These are phyloP conservation scores for Avena insularis DNA, from an alignment of 176 grass and related monocot genomes.

Conservation along the genomic window DNA sequence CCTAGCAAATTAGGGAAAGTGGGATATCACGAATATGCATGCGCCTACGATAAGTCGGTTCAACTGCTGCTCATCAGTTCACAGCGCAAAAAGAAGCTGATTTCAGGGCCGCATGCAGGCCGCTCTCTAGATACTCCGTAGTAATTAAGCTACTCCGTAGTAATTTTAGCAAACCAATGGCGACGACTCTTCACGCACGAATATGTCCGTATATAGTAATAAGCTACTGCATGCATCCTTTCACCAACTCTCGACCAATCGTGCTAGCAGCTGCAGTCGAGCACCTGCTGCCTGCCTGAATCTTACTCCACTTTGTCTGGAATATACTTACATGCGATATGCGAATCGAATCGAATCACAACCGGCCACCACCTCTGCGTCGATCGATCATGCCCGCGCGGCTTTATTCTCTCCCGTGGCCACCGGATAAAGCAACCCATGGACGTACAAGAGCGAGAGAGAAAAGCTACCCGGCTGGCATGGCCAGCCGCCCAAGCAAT, in stretches of 20 bases:
- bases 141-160: too few relatives aligned
- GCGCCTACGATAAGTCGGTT: too few relatives aligned
- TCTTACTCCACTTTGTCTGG: constrained; percentile 6
- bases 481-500: background rate
- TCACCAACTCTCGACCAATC: background rate
- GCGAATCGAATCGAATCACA: constrained; percentile 51
- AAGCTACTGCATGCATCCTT: background rate
- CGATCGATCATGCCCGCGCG: background rate
- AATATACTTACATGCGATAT: constrained; percentile 15
- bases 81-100: too few relatives aligned
- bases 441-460: background rate
- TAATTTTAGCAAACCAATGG: too few relatives aligned
- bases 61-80: too few relatives aligned
- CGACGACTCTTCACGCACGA: too few relatives aligned
- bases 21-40: too few relatives aligned
- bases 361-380: too few relatives aligned
- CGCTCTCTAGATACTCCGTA: too few relatives aligned
- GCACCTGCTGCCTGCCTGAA: constrained; percentile 38
- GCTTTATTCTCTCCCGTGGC: background rate
- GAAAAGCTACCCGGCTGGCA: background rate
- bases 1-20: too few relatives aligned
- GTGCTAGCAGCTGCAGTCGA: constrained; percentile 28
- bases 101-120: too few relatives aligned
- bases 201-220: too few relatives aligned
- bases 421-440: background rate